A percentile compares a stretch with the other conserved stretches of the same genome.
Evolutionary conservation across 768 basidiomycete genomes (phyloP).

Genomic region (Panaeolus papilionaceus): DNA sequence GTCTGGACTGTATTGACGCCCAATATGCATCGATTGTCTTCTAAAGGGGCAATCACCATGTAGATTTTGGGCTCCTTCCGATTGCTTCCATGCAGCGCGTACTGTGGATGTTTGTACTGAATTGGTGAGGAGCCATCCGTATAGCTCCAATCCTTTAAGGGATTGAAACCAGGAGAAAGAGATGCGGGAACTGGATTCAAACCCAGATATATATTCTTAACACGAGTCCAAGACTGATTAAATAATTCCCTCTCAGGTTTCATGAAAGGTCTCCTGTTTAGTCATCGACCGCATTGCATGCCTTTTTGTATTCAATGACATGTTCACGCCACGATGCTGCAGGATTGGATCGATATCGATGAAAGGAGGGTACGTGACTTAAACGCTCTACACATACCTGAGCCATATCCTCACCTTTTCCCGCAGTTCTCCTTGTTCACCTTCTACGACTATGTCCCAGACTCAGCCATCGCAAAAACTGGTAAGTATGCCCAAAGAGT

Average conservation of each 20-base stretch:
- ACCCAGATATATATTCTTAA: neutral
- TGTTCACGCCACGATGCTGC: neutral
- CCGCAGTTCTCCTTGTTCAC: neutral
- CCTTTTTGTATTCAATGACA: neutral
- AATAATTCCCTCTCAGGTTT: neutral
- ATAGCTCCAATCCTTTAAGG: neutral
- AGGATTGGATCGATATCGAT: slow-evolving; percentile 7
- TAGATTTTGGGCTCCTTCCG: neutral
- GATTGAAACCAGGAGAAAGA: neutral
- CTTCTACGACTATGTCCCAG: neutral
- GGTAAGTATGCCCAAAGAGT: neutral
- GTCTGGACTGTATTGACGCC: neutral
- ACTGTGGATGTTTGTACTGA: neutral
- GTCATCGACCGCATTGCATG: neutral
- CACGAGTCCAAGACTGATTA: neutral
- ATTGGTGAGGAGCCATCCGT: neutral
- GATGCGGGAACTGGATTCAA: neutral
- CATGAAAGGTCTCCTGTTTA: neutral
- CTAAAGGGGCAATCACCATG: neutral
- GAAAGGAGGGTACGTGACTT: neutral
- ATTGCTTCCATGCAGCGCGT: neutral
- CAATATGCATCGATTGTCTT: neutral
- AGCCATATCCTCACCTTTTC: neutral
- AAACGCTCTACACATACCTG: neutral
- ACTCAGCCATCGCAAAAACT: neutral